Evolutionary conservation across 129 eudicot species (phyloP).

Genomic region (Flaveria bidentis): DNA sequence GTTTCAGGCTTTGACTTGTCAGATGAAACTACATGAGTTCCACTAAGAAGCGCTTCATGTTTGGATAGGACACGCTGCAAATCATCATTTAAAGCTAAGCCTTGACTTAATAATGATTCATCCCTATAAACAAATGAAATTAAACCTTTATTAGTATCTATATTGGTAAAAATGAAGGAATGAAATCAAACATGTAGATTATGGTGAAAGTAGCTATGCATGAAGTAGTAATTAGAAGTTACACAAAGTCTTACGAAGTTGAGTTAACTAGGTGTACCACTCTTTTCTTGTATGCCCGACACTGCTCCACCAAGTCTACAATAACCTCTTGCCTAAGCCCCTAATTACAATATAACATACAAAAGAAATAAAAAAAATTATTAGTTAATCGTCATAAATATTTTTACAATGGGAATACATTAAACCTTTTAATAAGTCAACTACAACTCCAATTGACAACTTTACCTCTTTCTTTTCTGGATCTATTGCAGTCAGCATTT

Average conservation of each 20-base stretch:
- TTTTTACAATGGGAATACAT: neutral
- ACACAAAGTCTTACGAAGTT: conserved; percentile 78
- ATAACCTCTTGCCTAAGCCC: conserved; percentile 85
- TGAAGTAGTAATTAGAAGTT: neutral
- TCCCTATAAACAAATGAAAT: conserved; percentile 49
- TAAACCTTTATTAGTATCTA: neutral
- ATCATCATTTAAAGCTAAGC: conserved; percentile 92
- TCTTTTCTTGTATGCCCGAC: conserved; percentile 92
- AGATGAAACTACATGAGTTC: conserved; percentile 27
- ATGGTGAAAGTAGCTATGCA: neutral
- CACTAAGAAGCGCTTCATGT: conserved; percentile 74
- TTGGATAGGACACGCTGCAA: conserved; percentile 69
- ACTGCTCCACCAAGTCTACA: conserved; percentile 93
- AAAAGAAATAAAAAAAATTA: neutral
- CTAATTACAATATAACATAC: conserved; percentile 36
- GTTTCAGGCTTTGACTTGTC: conserved; percentile 50
- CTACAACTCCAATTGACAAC: neutral
- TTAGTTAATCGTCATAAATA: neutral
- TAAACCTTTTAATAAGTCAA: neutral
- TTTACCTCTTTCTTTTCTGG: conserved; percentile 81
- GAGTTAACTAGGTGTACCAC: conserved; percentile 97
- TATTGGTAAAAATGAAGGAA: neutral
- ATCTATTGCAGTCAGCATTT: conserved; percentile 88
- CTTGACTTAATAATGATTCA: conserved; percentile 86
- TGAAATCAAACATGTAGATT: neutral